Conservation (phyloP, 2,329 filamentous ascomycete species). For the Zymoseptoria tritici region DNA sequence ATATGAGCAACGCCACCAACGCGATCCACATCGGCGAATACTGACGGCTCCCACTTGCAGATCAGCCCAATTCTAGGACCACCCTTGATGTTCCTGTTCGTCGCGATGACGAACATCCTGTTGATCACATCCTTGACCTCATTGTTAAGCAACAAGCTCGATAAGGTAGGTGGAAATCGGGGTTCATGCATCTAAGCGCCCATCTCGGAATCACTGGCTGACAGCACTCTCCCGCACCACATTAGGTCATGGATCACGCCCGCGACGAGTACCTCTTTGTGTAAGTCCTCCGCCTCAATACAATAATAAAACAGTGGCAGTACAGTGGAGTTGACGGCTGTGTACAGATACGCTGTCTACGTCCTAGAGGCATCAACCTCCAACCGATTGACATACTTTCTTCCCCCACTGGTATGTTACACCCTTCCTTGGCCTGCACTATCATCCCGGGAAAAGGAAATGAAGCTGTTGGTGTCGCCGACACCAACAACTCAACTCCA, state of each 20-base stretch:
- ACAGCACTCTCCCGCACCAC: conserved; percentile 10
- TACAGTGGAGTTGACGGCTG: conserved; percentile 18
- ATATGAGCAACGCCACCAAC: conserved; percentile 6
- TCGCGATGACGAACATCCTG: conserved; percentile 69
- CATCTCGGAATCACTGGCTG: conserved; percentile 27
- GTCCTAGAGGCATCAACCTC: conserved; percentile 47
- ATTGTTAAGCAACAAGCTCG: conserved; percentile 18
- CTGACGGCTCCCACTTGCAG: conserved; percentile 10
- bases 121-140: conserved; percentile 58
- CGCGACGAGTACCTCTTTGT: conserved; percentile 74
- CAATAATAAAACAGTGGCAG: conserved; percentile 43
- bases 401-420: conserved; percentile 40
- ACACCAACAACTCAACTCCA: background rate
- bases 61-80: conserved; percentile 45
- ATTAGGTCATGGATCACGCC: conserved; percentile 53
- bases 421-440: background rate
- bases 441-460: background rate
- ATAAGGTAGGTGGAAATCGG: conserved; percentile 17
- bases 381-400: conserved; percentile 42
- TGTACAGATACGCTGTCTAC: conserved; percentile 44
- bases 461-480: background rate
- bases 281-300: conserved; percentile 44
- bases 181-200: conserved; percentile 17
- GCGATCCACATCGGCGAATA: conserved; percentile 6
- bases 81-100: conserved; percentile 59